A percentile compares a stretch with the other conserved stretches of the same genome.
phyloP scores from a whole-genome alignment of 2,329 filamentous ascomycete species.

The Diaporthe sp. region DNA sequence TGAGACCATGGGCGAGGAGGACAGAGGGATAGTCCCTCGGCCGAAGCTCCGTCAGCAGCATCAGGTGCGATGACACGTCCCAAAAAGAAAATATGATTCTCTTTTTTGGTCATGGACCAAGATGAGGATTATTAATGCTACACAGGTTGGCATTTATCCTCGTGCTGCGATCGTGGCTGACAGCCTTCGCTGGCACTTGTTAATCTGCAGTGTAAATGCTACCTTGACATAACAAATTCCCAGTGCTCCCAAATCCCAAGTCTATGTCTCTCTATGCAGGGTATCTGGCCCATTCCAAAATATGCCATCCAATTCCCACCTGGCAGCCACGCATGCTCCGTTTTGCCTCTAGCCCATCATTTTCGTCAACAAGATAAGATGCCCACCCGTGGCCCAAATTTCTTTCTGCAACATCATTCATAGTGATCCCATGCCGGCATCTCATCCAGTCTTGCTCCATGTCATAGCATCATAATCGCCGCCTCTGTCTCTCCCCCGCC shows the following conservation, averaged over 20 bases:
- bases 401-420: not conserved
- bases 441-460: not conserved
- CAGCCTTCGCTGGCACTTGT: not conserved
- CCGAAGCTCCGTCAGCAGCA: slow-evolving; percentile 43
- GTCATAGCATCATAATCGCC: slow-evolving; percentile 38
- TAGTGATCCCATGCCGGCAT: not conserved
- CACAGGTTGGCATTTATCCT: slow-evolving; percentile 3
- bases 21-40: slow-evolving; percentile 75
- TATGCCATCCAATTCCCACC: not conserved
- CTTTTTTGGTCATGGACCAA: slow-evolving; percentile 6
- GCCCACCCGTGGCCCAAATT: not conserved
- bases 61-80: not conserved
- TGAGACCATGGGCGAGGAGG: not conserved
- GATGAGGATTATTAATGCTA: not conserved
- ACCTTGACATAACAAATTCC: not conserved
- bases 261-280: slow-evolving; percentile 35
- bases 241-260: not conserved
- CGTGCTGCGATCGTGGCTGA: not conserved
- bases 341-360: not conserved
- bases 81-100: not conserved
- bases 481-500: not conserved
- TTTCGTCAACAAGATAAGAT: not conserved
- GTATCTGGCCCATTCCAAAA: slow-evolving; percentile 11
- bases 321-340: not conserved
- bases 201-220: slow-evolving; percentile 2